Conservation (phyloP, 1,139 yeast species). For the Pneumocystis jirovecii region DNA sequence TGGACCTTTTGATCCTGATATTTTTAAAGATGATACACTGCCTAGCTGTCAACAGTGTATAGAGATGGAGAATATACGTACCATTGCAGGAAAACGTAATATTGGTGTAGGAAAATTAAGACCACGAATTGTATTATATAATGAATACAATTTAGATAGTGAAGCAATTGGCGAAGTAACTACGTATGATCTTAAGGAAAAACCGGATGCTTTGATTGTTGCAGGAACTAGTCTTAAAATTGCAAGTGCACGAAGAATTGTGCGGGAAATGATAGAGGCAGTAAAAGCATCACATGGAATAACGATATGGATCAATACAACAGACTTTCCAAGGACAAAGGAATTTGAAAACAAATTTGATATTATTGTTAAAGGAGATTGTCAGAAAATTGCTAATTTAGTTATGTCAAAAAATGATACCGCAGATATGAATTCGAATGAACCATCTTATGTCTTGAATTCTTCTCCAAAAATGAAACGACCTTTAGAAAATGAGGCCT, state of each 20-base stretch:
- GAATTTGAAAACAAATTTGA: slow-evolving; percentile 9
- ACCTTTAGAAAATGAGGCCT: neutral
- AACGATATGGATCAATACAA: slow-evolving; percentile 45
- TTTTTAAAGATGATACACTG: slow-evolving; percentile 37
- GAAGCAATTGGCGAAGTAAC: slow-evolving; percentile 49
- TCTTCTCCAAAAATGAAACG: neutral
- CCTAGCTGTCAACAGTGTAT: slow-evolving; percentile 53
- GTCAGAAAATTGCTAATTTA: slow-evolving; percentile 5
- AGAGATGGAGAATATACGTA: slow-evolving; percentile 29
- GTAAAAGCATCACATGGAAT: slow-evolving; percentile 46
- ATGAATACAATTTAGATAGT: slow-evolving; percentile 64
- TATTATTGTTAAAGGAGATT: slow-evolving; percentile 10
- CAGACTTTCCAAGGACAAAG: neutral
- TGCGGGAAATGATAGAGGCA: slow-evolving; percentile 40
- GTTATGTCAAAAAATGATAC: neutral
- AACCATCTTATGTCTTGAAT: neutral
- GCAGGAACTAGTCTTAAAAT: slow-evolving; percentile 69
- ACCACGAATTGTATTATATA: slow-evolving; percentile 64
- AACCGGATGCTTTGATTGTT: slow-evolving; percentile 51
- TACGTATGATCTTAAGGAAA: slow-evolving; percentile 36
- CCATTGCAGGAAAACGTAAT: slow-evolving; percentile 46
- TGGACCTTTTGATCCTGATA: slow-evolving; percentile 47
- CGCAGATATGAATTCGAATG: neutral
- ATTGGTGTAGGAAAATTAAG: slow-evolving; percentile 50
- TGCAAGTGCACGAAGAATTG: slow-evolving; percentile 54